A percentile compares a stretch with the other conserved stretches of the same genome.
These are phyloP conservation scores for Spongospora subterranea DNA, from an alignment of 208 protist genomes.

Conservation along the genomic window DNA sequence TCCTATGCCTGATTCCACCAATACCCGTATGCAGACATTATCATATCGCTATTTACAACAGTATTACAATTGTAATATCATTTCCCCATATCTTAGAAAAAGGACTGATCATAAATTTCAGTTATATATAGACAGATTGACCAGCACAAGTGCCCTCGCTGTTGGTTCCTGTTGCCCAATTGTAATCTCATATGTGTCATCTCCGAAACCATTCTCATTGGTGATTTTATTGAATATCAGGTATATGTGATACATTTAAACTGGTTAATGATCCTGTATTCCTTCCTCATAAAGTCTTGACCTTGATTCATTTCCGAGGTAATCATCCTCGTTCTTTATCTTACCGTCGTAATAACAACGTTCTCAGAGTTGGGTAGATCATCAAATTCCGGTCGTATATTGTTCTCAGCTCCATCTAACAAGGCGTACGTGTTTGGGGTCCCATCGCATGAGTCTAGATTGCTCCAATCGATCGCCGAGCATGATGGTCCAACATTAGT, in stretches of 20 bases:
- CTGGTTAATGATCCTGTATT: background rate
- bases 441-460: background rate
- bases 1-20: background rate
- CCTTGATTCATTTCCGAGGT: constrained; percentile 4
- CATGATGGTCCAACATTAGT: background rate
- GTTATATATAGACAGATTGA: background rate
- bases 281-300: background rate
- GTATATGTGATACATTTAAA: background rate
- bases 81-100: background rate
- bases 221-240: background rate
- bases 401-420: background rate
- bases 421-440: background rate
- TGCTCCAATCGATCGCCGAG: background rate
- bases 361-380: background rate
- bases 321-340: background rate
- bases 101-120: background rate
- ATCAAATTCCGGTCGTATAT: constrained; percentile 45
- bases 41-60: background rate
- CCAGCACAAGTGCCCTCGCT: constrained; percentile 18
- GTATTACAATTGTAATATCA: background rate
- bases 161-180: constrained; percentile 3
- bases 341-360: background rate
- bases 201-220: too few relatives aligned
- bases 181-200: background rate
- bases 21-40: background rate